Evolutionary conservation across 441 rosid genomes (phyloP).

Genomic region (Capsella rubella): DNA sequence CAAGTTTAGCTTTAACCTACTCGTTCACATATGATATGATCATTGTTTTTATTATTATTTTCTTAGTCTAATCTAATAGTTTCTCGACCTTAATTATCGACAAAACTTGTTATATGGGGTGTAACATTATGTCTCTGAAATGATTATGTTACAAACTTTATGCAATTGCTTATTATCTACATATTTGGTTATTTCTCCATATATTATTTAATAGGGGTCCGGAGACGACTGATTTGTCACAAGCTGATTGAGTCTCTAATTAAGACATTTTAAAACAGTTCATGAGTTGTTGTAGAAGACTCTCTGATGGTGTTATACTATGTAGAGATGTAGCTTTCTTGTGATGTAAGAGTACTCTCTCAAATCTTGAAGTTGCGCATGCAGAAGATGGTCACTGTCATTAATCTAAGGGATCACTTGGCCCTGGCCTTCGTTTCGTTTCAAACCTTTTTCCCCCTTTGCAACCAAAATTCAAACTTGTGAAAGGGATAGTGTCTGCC

Average conservation of each 20-base stretch:
- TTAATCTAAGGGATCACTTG: conserved; percentile 31
- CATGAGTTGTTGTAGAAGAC: conserved; percentile 35
- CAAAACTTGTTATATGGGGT: conserved; percentile 36
- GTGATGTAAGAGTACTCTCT: conserved; percentile 38
- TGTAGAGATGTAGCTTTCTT: conserved; percentile 35
- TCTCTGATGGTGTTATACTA: conserved; percentile 29
- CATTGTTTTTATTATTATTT: conserved; percentile 12
- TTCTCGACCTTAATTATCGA: conserved; percentile 33
- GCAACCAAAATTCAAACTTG: conserved; percentile 32
- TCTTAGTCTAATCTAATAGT: conserved; percentile 29
- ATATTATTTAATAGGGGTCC: conserved; percentile 25
- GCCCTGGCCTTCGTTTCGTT: conserved; percentile 18
- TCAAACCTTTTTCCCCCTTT: conserved; percentile 12
- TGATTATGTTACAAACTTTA: conserved; percentile 46
- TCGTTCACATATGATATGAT: conserved; percentile 38
- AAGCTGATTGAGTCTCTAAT: conserved; percentile 30
- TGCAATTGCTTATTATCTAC: conserved; percentile 36
- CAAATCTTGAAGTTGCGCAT: conserved; percentile 37
- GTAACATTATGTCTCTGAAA: conserved; percentile 42
- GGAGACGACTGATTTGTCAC: conserved; percentile 40
- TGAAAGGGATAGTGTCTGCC: conserved; percentile 45
- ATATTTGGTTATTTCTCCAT: conserved; percentile 24
- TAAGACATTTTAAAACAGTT: conserved; percentile 33
- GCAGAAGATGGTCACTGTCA: conserved; percentile 41
- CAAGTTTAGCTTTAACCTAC: conserved; percentile 39